These are phyloP conservation scores for Pisolithus orientalis DNA, from an alignment of 768 basidiomycete species.

Conservation along the genomic window DNA sequence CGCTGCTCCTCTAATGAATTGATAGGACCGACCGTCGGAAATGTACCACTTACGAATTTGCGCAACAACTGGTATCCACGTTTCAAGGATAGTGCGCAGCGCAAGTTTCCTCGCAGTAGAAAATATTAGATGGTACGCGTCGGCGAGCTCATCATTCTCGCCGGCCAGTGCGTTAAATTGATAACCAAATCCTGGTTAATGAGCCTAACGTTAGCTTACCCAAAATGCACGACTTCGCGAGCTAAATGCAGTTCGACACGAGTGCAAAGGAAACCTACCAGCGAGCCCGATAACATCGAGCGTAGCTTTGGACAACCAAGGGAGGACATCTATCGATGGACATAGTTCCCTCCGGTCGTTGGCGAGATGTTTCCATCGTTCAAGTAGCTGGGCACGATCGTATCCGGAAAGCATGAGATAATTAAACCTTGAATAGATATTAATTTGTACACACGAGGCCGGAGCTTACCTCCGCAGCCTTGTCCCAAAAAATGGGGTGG, in stretches of 20 bases:
- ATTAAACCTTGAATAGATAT: too few species aligned
- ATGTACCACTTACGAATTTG: constrained; percentile 34
- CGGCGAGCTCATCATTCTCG: constrained; percentile 46
- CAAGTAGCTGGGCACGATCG: constrained; percentile 7
- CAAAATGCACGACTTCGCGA: neutral
- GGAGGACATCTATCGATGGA: constrained; percentile 46
- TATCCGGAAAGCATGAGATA: neutral
- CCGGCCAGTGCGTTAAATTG: constrained; percentile 47
- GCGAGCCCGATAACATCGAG: constrained; percentile 76
- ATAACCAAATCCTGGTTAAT: constrained; percentile 43
- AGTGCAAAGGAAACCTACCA: constrained; percentile 26
- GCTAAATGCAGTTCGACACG: neutral
- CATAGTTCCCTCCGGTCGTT: constrained; percentile 10
- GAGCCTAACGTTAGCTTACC: neutral
- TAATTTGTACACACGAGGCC: neutral
- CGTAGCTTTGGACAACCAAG: constrained; percentile 62
- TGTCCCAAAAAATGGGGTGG: constrained; percentile 52
- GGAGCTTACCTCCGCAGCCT: constrained; percentile 43
- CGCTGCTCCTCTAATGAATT: constrained; percentile 26
- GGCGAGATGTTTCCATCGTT: constrained; percentile 31
- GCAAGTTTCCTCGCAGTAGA: constrained; percentile 46
- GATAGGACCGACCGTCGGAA: neutral
- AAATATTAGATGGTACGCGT: constrained; percentile 50
- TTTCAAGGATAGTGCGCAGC: constrained; percentile 45
- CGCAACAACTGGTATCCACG: constrained; percentile 54